A percentile compares a stretch with the other conserved stretches of the same genome.
These are phyloP conservation scores for Haematococcus lacustris DNA, from an alignment of 139 green algal genomes.

Conservation along the genomic window DNA sequence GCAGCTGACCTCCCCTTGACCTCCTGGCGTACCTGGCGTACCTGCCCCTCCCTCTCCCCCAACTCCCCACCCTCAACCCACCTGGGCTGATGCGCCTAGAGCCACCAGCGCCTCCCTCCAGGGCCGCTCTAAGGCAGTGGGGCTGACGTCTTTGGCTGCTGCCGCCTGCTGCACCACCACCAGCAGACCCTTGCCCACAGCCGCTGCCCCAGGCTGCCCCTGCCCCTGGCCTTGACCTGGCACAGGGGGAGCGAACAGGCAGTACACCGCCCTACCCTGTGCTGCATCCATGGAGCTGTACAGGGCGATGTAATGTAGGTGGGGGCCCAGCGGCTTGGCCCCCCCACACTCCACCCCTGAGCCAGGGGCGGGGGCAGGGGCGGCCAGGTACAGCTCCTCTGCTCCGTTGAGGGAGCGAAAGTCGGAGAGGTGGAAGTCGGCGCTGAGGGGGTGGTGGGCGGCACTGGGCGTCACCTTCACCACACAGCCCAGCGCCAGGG, in stretches of 20 bases:
- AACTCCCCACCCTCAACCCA: too few species aligned
- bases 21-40: too few species aligned
- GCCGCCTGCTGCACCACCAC: too few species aligned
- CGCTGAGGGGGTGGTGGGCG: conserved; percentile 31
- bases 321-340: conserved; percentile 28
- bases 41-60: too few species aligned
- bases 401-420: too few species aligned
- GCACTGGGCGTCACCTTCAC: conserved; percentile 36
- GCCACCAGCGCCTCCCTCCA: conserved; percentile 48
- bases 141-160: too few species aligned
- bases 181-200: conserved; percentile 43
- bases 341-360: not conserved
- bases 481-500: conserved; percentile 71
- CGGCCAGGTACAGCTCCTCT: conserved; percentile 61
- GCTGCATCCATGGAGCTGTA: conserved; percentile 46
- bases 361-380: too few species aligned
- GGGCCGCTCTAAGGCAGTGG: too few species aligned
- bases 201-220: conserved; percentile 34
- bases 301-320: conserved; percentile 59
- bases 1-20: too few species aligned
- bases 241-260: conserved; percentile 45
- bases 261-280: conserved; percentile 40
- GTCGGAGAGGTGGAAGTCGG: conserved; percentile 57
- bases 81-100: not conserved
- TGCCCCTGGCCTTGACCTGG: conserved; percentile 49